Percentiles rank a stretch among this genome's conserved stretches.
Evolutionary conservation across 2,329 filamentous ascomycete genomes (phyloP).

Genomic region (Sclerotinia spermophila): DNA sequence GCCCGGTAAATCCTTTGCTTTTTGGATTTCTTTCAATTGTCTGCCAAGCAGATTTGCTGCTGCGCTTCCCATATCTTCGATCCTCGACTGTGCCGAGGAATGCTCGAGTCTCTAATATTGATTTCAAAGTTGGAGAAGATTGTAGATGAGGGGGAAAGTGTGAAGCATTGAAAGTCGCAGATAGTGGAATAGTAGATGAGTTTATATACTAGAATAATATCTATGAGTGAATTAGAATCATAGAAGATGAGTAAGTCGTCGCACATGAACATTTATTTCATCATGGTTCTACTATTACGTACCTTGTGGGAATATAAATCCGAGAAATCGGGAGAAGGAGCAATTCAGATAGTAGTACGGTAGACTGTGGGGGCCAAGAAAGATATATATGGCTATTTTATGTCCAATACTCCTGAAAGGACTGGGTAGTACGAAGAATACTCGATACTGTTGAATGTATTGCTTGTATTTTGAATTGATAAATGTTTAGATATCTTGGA

Average conservation of each 20-base stretch:
- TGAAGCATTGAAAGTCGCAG: not conserved
- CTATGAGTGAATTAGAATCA: not conserved
- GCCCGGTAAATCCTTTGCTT: slow-evolving; percentile 83
- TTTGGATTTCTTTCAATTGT: slow-evolving; percentile 93
- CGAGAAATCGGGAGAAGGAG: not conserved
- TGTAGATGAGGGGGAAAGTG: not conserved
- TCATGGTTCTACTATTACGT: not conserved
- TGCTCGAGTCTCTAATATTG: not conserved
- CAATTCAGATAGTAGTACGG: not conserved
- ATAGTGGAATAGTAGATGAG: not conserved
- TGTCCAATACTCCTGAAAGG: not conserved
- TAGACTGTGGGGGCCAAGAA: not conserved
- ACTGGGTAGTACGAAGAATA: not conserved
- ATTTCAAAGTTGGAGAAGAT: not conserved
- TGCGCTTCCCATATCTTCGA: not conserved
- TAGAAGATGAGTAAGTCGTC: not conserved
- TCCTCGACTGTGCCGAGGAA: not conserved
- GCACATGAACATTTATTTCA: not conserved
- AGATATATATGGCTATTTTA: not conserved
- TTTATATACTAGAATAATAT: not conserved
- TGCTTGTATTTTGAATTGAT: not conserved
- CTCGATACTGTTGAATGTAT: not conserved
- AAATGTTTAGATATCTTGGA: not conserved
- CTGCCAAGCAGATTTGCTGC: slow-evolving; percentile 72
- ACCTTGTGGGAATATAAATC: not conserved